phyloP scores from a whole-genome alignment of 2,329 filamentous ascomycete genomes.

The Trichoderma breve region DNA sequence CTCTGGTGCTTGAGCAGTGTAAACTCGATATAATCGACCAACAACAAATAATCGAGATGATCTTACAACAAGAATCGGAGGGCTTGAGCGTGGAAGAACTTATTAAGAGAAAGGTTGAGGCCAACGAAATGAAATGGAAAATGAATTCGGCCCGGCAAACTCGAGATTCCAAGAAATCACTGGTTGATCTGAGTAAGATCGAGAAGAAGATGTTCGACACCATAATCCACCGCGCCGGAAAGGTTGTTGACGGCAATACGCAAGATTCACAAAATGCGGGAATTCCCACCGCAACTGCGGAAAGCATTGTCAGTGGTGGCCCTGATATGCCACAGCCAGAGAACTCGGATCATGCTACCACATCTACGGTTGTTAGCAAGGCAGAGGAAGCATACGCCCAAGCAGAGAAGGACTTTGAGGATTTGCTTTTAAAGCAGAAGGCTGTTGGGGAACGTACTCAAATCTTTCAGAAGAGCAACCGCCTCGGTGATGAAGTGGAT shows the following conservation, averaged over 20 bases:
- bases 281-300: neutral
- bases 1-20: neutral
- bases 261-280: neutral
- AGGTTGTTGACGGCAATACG: neutral
- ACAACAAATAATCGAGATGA: neutral
- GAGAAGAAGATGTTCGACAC: neutral
- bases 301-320: neutral
- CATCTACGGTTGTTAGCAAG: neutral
- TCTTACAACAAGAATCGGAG: neutral
- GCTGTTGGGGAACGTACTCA: neutral
- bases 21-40: neutral
- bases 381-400: neutral
- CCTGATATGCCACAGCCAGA: neutral
- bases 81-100: neutral
- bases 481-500: neutral
- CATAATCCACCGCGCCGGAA: neutral
- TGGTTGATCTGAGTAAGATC: neutral
- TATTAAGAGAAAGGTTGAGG: neutral
- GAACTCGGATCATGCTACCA: neutral
- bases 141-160: neutral
- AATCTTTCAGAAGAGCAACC: neutral
- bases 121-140: neutral
- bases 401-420: neutral
- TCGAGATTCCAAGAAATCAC: neutral
- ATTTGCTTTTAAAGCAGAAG: neutral